Base-by-base conservation (phyloP, 768 basidiomycete species). In the Hemileccinum impolitum region DNA sequence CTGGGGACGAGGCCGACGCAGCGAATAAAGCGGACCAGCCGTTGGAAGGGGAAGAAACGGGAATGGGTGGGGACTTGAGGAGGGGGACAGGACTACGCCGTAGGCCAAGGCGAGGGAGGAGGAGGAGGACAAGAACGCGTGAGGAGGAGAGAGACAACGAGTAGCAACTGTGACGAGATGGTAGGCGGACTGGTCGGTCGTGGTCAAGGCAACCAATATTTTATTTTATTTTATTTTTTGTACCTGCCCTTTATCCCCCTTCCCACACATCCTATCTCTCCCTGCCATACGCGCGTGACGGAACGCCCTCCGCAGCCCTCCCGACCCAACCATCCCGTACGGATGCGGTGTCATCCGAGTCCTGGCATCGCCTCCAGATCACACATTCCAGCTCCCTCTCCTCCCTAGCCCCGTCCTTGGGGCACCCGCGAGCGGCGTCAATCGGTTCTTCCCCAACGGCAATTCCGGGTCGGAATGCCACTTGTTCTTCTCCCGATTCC, bases 1-100 rank as follows among this genome's bases (percentile, higher is more conserved):
- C 60, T 54, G 66, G 55, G 57, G 66, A 66, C 28, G 52, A 43
- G 44, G 55, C 54, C 57, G 57, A 65, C 63, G 41, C 65, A 69
- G 65, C 60, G 55, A 62, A 59, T 26, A 43, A n/a, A 58, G 72
- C 81, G 81, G 83, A 68, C 83, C 82, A 84, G 82, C 82, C 82
- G 63, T 57, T 31, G 61, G 46, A 43, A 60, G 23, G 42, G 39
- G 38, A 28, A 18, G 39, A 39, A 30, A 40, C 35, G 11, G 21
- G 45, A 45, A 48, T 3, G 30, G n/a, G 45, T 31, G 37, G 32
- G 28, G n/a, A 23, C 23, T 11, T 35, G 14, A 19, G 39, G 26
- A 26, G 26, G 47, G 39, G 32, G 30, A 34, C 15, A 48, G 47
- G 53, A 64, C 55, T 53, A 58, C 45, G 49, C 64, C 47, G 50